phyloP scores from a whole-genome alignment of 441 rosid genomes.

The Erodium trifolium region DNA sequence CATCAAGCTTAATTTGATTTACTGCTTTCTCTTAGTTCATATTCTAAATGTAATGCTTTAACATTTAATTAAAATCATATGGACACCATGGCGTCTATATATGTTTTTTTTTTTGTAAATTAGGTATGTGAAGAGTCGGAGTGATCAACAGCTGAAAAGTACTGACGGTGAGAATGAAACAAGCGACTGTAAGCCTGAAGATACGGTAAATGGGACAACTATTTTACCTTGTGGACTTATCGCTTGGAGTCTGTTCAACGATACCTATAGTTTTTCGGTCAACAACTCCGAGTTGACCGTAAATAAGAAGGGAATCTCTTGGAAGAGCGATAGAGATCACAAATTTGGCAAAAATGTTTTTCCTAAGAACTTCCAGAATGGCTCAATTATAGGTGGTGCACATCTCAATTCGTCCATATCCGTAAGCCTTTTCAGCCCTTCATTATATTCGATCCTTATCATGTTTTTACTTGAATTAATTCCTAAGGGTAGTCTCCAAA shows the following conservation, averaged over 20 bases:
- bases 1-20: not conserved
- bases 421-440: conserved; percentile 22
- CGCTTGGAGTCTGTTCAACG: conserved; percentile 53
- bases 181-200: conserved; percentile 33
- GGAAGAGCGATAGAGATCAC: conserved; percentile 37
- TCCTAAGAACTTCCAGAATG: conserved; percentile 43
- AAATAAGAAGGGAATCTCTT: conserved; percentile 40
- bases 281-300: conserved; percentile 20
- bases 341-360: conserved; percentile 45
- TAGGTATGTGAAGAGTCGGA: conserved; percentile 45
- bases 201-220: conserved; percentile 14
- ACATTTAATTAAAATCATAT: not conserved
- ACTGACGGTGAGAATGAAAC: conserved; percentile 14
- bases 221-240: conserved; percentile 52
- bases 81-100: not conserved
- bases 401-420: conserved; percentile 33
- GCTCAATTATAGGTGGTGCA: conserved; percentile 36
- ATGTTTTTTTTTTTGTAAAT: not conserved
- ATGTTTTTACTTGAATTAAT: not conserved
- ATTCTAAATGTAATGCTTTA: not conserved
- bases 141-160: conserved; percentile 34
- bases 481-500: too few relatives aligned
- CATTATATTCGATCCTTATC: not conserved
- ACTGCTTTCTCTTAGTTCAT: not conserved
- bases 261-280: conserved; percentile 34